These are phyloP conservation scores for Picea sitchensis DNA, from an alignment of 75 land plant genomes.

Conservation along the genomic window DNA sequence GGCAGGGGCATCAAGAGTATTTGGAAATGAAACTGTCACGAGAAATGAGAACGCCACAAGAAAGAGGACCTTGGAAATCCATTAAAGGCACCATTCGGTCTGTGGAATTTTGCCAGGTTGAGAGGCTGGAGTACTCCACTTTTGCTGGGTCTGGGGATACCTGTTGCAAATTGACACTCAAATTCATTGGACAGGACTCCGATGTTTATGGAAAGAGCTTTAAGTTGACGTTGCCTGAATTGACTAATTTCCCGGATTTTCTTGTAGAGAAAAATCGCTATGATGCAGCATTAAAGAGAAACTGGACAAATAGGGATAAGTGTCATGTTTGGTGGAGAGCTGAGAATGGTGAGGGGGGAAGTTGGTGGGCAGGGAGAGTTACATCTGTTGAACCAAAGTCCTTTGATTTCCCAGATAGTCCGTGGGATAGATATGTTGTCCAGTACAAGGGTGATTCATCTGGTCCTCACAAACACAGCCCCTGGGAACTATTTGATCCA, in stretches of 20 bases:
- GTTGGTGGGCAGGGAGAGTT: constrained; percentile 87
- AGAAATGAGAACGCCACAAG: constrained; percentile 33
- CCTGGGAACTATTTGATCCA: constrained; percentile 91
- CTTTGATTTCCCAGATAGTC: constrained; percentile 79
- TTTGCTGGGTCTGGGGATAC: constrained; percentile 80
- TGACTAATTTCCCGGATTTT: constrained; percentile 76
- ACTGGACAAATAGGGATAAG: constrained; percentile 81
- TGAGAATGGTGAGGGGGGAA: constrained; percentile 74
- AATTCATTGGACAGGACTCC: constrained; percentile 54
- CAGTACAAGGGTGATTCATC: constrained; percentile 51
- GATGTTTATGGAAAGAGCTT: constrained; percentile 40
- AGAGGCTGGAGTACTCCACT: constrained; percentile 55
- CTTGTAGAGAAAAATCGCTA: constrained; percentile 77
- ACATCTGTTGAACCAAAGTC: constrained; percentile 62
- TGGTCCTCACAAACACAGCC: constrained; percentile 65
- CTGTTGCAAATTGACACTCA: constrained; percentile 74
- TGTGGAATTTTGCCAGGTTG: constrained; percentile 80
- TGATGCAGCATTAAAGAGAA: constrained; percentile 63
- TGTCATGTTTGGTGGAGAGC: constrained; percentile 96
- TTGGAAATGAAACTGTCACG: constrained; percentile 18
- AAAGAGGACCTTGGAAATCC: constrained; percentile 66
- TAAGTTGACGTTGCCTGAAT: constrained; percentile 72
- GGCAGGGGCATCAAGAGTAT: constrained; percentile 93
- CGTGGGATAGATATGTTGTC: constrained; percentile 77
- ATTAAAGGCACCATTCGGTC: constrained; percentile 39